Evolutionary conservation across 495 filamentous ascomycete genomes (phyloP).

Genomic region (Podospora sp.): DNA sequence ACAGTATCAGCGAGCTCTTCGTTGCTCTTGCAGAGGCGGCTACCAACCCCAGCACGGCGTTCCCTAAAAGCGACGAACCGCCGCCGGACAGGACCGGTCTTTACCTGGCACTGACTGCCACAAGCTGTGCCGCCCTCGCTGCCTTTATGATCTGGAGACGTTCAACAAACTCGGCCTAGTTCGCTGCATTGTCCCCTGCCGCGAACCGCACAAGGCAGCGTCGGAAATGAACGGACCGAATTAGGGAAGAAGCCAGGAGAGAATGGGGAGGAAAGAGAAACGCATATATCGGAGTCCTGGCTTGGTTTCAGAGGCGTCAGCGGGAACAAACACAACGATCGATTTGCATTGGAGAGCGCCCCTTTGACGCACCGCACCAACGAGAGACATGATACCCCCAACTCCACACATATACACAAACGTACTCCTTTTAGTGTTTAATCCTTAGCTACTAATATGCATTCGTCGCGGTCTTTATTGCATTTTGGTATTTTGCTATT

Average conservation of each 20-base stretch:
- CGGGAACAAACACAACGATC: background rate
- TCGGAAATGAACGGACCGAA: background rate
- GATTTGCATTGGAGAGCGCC: background rate
- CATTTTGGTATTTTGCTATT: background rate
- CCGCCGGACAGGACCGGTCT: constrained; percentile 77
- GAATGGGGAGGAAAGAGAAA: background rate
- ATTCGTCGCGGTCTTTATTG: background rate
- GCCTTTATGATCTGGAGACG: constrained; percentile 70
- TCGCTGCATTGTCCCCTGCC: background rate
- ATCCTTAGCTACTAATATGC: constrained; percentile 10
- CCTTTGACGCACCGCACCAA: background rate
- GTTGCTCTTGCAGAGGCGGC: constrained; percentile 85
- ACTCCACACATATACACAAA: background rate
- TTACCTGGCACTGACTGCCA: constrained; percentile 82
- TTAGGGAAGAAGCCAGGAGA: background rate
- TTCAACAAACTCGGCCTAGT: constrained; percentile 41
- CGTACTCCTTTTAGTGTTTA: constrained; percentile 8
- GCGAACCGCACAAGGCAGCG: background rate
- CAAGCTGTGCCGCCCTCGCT: constrained; percentile 77
- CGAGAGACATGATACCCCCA: constrained; percentile 11
- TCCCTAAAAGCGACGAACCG: constrained; percentile 84
- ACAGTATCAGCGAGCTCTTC: constrained; percentile 86
- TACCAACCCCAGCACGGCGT: constrained; percentile 81
- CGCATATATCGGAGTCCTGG: constrained; percentile 8
- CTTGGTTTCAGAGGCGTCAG: background rate